Percentiles rank a stretch among this genome's conserved stretches.
These are phyloP conservation scores for Nicotiana benthamiana DNA, from an alignment of 257 asterid genomes.

Conservation along the genomic window DNA sequence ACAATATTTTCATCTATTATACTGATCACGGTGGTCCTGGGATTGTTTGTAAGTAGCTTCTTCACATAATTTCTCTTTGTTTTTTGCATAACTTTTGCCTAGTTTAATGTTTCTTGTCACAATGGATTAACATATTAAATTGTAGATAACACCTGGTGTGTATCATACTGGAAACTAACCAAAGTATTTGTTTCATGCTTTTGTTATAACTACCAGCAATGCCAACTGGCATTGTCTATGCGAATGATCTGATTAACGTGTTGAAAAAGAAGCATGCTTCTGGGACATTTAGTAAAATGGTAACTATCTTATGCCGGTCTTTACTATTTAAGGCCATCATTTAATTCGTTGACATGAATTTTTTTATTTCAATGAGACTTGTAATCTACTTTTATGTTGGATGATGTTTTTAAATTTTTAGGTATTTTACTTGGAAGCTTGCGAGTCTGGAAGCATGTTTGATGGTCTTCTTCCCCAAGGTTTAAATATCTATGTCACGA, in stretches of 20 bases:
- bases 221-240: constrained; percentile 68
- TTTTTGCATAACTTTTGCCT: not conserved
- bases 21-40: constrained; percentile 98
- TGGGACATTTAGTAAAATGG: constrained; percentile 85
- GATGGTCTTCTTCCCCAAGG: constrained; percentile 87
- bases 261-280: constrained; percentile 75
- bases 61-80: not conserved
- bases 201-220: constrained; percentile 34
- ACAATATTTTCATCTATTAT: constrained; percentile 74
- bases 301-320: constrained; percentile 12
- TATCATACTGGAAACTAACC: too few relatives aligned
- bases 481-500: constrained; percentile 78
- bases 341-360: too few relatives aligned
- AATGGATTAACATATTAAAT: not conserved
- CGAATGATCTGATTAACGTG: constrained; percentile 45
- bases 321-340: not conserved
- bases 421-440: constrained; percentile 95
- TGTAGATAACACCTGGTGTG: too few relatives aligned
- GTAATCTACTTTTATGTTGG: not conserved
- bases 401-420: not conserved
- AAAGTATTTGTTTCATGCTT: not conserved
- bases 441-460: constrained; percentile 94
- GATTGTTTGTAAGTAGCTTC: constrained; percentile 54
- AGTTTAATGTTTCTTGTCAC: not conserved
- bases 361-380: too few relatives aligned